Conservation (phyloP, 169 alveolate genomes). For the Cryptosporidium sp. region DNA sequence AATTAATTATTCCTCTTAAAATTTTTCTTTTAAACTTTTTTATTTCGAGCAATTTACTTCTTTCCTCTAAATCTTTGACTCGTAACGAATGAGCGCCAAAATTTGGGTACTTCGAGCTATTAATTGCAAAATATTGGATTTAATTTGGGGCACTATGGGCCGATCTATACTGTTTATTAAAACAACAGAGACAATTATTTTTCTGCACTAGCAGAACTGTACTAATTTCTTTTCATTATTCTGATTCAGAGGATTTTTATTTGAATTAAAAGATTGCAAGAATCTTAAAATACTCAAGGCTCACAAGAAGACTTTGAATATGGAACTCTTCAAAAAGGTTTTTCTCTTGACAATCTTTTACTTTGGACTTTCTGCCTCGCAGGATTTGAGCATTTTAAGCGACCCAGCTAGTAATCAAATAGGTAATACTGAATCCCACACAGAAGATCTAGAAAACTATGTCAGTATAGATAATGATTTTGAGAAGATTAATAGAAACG, state of each 20-base stretch:
- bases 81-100: conserved; percentile 10
- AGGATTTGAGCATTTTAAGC: conserved; percentile 3
- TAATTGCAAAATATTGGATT: not conserved
- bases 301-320: not conserved
- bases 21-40: not conserved
- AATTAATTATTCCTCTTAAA: not conserved
- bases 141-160: not conserved
- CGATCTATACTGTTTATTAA: not conserved
- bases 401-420: not conserved
- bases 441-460: conserved; percentile 1
- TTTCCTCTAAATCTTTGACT: not conserved
- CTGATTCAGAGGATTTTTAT: not conserved
- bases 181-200: conserved; percentile 10
- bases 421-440: not conserved
- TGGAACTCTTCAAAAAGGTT: conserved; percentile 7
- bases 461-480: conserved; percentile 4
- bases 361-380: conserved; percentile 14
- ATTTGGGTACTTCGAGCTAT: conserved; percentile 11
- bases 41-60: conserved; percentile 21
- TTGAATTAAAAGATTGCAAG: conserved; percentile 3
- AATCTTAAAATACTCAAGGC: conserved; percentile 2
- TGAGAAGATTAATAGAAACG: not conserved
- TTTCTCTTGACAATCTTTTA: not conserved
- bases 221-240: not conserved
- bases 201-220: not conserved